Evolutionary conservation across 768 basidiomycete species (phyloP), one percentile per base, ranked within the genome.

Genomic region (Agaricus blazei): DNA sequence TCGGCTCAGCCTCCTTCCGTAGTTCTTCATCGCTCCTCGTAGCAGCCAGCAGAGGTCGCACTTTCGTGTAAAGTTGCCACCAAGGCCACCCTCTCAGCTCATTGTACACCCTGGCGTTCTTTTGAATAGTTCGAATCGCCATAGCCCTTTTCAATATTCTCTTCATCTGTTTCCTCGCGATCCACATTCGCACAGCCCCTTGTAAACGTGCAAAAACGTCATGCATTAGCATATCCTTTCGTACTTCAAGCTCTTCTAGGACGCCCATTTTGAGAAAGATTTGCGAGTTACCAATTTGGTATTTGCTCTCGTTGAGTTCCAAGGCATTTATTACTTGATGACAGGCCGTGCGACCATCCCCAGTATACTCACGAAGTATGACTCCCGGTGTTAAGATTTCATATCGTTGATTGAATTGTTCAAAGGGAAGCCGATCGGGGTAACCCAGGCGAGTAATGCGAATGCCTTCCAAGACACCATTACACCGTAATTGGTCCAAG

Each of bases 231-330:
- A 82, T 77, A 68, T 99, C 96, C 14, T 95, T 75, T 11, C 92
- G 80, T 62, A 98, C 97, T 68, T 98, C 97, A 8, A 98, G 79
- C 62, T 96, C 96, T 31, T 97, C 97, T 14, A 99, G 79, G 3
- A 97, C 93, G 3, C 96, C 95, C 2, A 96, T 94, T 67, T 98
- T 98, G 83, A 99, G 98, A 77, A 98, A 99, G 58, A 98, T 90
- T 72, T 99, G 98, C 38, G 93, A 96, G 0, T 91, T 93, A 5
- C 97, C 97, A 52, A 98, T 90, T 64, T 87, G 90, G 79, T 85
- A 97, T 19, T 85, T 78, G 3, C 81, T 75, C 47, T 88, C 84
- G 66, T 97, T 93, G 34, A 99, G 81, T 46, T 95, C 90, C 42
- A 98, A 76, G 4, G 90, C 83, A 55, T 86, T 85, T 34, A 97